Conservation (phyloP, 495 filamentous ascomycete species). For the Cercophora samala region DNA sequence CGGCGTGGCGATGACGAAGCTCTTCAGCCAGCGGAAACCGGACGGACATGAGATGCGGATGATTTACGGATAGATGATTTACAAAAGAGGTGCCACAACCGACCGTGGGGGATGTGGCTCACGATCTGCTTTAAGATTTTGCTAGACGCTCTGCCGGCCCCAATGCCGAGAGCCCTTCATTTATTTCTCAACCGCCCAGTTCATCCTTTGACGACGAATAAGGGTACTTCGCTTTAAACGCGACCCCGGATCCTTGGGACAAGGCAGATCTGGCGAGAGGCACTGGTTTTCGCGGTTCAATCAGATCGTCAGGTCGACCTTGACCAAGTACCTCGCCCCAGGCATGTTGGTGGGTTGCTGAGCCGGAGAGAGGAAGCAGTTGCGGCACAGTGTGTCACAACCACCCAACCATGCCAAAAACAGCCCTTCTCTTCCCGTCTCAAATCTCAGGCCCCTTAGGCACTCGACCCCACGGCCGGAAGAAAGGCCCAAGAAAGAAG, state of each 20-base stretch:
- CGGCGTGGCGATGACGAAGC: slow-evolving; percentile 11
- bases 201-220: slow-evolving; percentile 6
- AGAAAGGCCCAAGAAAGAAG: background rate
- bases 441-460: background rate
- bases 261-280: slow-evolving; percentile 16
- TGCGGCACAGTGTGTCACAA: slow-evolving; percentile 23
- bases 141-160: background rate
- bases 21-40: slow-evolving; percentile 15
- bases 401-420: slow-evolving; percentile 17
- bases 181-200: background rate
- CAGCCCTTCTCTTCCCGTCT: background rate
- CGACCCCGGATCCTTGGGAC: slow-evolving; percentile 2
- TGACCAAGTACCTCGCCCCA: background rate
- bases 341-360: slow-evolving; percentile 15
- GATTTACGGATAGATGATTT: slow-evolving; percentile 6
- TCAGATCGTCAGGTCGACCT: background rate
- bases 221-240: background rate
- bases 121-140: slow-evolving; percentile 7
- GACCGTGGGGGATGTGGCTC: background rate
- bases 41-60: background rate
- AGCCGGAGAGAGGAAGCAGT: slow-evolving; percentile 4
- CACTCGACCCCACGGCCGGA: background rate
- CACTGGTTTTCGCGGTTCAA: slow-evolving; percentile 13
- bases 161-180: background rate
- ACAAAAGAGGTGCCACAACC: background rate